Evolutionary conservation across 192 early-diverging fungal genomes (phyloP).

Genomic region (Coemansia sp.): DNA sequence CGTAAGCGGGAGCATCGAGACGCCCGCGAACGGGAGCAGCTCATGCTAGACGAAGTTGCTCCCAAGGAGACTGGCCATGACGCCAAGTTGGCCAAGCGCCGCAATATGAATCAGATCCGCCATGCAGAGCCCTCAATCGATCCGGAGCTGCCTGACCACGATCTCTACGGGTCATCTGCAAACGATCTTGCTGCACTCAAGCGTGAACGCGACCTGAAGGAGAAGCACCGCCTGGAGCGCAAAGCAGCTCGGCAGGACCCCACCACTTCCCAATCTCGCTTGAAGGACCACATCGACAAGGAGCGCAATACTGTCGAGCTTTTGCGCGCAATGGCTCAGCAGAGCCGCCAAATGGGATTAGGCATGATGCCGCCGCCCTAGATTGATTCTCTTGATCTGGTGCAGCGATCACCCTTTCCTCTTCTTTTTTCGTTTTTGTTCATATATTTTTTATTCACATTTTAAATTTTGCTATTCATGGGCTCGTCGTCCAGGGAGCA

Average conservation of each 20-base stretch:
- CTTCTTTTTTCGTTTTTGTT: not conserved
- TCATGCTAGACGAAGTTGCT: constrained; percentile 49
- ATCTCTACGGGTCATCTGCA: constrained; percentile 45
- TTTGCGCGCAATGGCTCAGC: constrained; percentile 68
- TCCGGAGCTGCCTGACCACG: constrained; percentile 27
- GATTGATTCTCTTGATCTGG: not conserved
- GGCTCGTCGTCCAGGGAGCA: constrained; percentile 12
- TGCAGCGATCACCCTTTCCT: not conserved
- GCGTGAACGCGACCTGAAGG: constrained; percentile 20
- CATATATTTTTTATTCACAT: not conserved
- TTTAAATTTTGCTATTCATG: not conserved
- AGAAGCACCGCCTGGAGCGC: constrained; percentile 18
- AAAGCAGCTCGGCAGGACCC: not conserved
- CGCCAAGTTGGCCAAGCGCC: constrained; percentile 38
- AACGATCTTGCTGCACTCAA: constrained; percentile 47
- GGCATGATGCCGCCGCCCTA: constrained; percentile 24
- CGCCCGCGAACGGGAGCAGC: constrained; percentile 33
- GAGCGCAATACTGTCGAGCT: constrained; percentile 71
- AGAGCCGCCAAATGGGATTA: constrained; percentile 37
- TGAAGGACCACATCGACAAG: constrained; percentile 59
- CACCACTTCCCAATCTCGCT: constrained; percentile 18
- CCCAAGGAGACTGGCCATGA: constrained; percentile 51
- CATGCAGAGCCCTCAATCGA: constrained; percentile 26
- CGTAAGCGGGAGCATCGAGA: constrained; percentile 26
- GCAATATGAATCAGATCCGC: constrained; percentile 23